Percentiles rank a stretch among this genome's conserved stretches.
phyloP scores from a whole-genome alignment of 495 filamentous ascomycete species.

The Symbiotaphrina buchneri region DNA sequence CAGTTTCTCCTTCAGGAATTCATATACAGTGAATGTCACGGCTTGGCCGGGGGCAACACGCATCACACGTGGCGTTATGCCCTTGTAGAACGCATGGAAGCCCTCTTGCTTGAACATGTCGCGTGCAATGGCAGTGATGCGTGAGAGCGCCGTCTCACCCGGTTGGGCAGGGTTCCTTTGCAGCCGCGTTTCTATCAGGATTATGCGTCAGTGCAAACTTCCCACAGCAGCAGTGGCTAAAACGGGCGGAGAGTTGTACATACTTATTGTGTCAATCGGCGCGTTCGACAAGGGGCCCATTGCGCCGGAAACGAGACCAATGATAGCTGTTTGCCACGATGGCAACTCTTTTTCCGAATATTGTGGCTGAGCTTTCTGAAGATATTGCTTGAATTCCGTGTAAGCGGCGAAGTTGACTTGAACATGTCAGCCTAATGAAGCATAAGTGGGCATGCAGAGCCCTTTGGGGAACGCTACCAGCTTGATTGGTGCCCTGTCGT shows the following conservation, averaged over 20 bases:
- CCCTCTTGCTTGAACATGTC: conserved; percentile 98
- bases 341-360: conserved; percentile 39
- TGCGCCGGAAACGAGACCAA: conserved; percentile 79
- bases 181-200: conserved; percentile 46
- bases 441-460: background rate
- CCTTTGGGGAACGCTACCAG: conserved; percentile 13
- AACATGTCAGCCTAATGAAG: background rate
- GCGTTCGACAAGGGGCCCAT: conserved; percentile 93
- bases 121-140: conserved; percentile 55
- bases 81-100: conserved; percentile 89
- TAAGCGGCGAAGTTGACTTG: conserved; percentile 94
- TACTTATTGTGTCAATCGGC: conserved; percentile 88
- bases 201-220: background rate
- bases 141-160: conserved; percentile 40
- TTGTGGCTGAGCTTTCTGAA: conserved; percentile 47
- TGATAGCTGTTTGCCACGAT: conserved; percentile 70
- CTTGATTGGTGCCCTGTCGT: conserved; percentile 90
- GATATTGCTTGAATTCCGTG: conserved; percentile 64
- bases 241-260: no score
- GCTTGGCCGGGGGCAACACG: conserved; percentile 93
- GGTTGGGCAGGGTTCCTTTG: conserved; percentile 71
- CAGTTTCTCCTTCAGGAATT: conserved; percentile 65
- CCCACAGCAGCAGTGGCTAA: no score
- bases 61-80: conserved; percentile 95
- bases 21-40: conserved; percentile 95